Conservation (phyloP, 495 filamentous ascomycete genomes). For the Neurospora sp. region DNA sequence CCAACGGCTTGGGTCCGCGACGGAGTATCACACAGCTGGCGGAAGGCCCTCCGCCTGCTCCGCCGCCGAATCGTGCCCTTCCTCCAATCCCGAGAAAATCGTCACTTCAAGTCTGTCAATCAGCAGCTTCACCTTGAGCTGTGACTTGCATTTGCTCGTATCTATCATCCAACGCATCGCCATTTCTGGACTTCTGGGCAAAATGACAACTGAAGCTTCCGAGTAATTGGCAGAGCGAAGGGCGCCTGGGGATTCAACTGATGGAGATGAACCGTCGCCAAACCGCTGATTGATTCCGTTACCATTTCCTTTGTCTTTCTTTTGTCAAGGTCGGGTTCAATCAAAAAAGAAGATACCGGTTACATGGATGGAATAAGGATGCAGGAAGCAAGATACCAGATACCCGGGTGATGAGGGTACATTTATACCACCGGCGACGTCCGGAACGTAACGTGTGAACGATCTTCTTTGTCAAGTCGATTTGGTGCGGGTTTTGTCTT, state of each 20-base stretch:
- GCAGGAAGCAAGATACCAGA: not conserved
- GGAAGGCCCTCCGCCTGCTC: constrained; percentile 50
- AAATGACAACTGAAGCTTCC: not conserved
- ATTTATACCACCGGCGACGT: not conserved
- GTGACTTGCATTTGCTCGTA: not conserved
- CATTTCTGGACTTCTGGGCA: not conserved
- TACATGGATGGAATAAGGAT: not conserved
- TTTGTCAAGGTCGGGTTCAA: not conserved
- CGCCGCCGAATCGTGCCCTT: constrained; percentile 53
- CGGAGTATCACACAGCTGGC: constrained; percentile 50
- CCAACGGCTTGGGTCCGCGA: constrained; percentile 27
- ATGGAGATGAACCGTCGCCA: not conserved
- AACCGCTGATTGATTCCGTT: not conserved
- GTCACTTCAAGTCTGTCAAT: not conserved
- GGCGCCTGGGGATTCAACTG: not conserved
- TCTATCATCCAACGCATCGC: not conserved
- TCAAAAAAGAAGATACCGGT: not conserved
- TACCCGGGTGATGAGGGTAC: not conserved
- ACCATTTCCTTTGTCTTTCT: not conserved
- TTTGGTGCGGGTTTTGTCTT: not conserved
- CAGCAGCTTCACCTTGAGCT: not conserved
- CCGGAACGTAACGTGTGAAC: not conserved
- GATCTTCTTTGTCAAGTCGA: not conserved
- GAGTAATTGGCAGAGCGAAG: not conserved
- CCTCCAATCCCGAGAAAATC: constrained; percentile 44